These are phyloP conservation scores for bread wheat (Triticum aestivum) DNA, from an alignment of 176 grass and related monocot genomes.

Conservation along the genomic window DNA sequence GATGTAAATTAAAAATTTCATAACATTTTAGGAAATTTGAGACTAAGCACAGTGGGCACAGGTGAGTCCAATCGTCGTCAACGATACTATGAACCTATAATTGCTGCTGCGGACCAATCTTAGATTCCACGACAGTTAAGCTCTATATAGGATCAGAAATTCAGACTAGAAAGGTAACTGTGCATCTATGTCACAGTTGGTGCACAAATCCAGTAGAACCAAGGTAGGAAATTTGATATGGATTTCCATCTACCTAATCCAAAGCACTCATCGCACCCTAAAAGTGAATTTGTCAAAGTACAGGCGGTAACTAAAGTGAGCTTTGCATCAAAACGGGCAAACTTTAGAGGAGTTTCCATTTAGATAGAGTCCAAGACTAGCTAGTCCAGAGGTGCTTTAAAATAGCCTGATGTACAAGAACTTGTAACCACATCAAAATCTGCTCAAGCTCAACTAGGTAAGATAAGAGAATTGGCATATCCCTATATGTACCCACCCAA, in stretches of 20 bases:
- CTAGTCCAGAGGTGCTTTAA: background rate
- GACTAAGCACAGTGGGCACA: background rate
- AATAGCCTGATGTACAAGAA: background rate
- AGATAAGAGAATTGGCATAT: background rate
- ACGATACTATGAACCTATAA: background rate
- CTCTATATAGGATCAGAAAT: slow-evolving; percentile 15
- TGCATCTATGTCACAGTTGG: background rate
- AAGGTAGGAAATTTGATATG: slow-evolving; percentile 9
- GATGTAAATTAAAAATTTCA: background rate
- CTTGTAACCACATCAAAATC: background rate
- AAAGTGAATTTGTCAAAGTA: background rate
- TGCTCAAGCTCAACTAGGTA: background rate
- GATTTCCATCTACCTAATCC: background rate
- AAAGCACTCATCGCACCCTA: background rate
- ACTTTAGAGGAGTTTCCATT: background rate
- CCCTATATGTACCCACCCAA: background rate
- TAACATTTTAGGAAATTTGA: background rate
- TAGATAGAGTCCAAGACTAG: background rate
- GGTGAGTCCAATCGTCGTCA: background rate
- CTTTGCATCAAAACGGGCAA: background rate
- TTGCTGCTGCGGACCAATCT: background rate
- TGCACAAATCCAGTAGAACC: background rate
- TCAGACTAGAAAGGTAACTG: background rate
- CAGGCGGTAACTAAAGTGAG: background rate
- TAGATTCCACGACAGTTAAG: background rate